Evolutionary conservation across 257 asterid genomes (phyloP).

Genomic region (Fraxinus quadrangulata): DNA sequence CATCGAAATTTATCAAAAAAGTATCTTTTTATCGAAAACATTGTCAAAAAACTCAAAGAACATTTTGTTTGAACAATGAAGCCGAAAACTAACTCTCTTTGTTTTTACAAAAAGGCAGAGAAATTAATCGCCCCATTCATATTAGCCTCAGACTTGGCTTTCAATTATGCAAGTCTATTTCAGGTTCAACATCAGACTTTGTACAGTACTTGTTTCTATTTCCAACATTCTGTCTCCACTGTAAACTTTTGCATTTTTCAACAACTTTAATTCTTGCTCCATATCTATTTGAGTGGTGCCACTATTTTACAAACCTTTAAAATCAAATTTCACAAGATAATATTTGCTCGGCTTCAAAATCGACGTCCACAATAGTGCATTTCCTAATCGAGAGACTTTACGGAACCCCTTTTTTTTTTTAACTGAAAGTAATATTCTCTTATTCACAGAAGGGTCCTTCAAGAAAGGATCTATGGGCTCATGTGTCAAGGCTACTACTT

Average conservation of each 20-base stretch:
- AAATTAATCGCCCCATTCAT: constrained; percentile 5
- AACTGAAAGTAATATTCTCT: not conserved
- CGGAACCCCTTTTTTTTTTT: not conserved
- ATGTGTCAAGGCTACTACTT: too few relatives aligned
- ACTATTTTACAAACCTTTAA: not conserved
- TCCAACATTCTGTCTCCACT: constrained; percentile 56
- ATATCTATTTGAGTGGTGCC: constrained; percentile 20
- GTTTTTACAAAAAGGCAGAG: constrained; percentile 26
- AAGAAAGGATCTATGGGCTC: not conserved
- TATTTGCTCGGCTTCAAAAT: not conserved
- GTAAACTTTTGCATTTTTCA: constrained; percentile 12
- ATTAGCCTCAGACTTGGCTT: constrained; percentile 44
- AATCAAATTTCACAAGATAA: not conserved
- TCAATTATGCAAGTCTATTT: constrained; percentile 39
- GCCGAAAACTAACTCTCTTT: not conserved
- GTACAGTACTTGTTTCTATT: constrained; percentile 32
- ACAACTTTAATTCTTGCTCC: not conserved
- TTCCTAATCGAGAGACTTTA: too few relatives aligned
- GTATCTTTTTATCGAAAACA: too few relatives aligned
- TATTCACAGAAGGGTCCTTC: not conserved
- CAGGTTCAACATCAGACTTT: constrained; percentile 46
- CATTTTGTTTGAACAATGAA: not conserved
- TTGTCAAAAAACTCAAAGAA: not conserved
- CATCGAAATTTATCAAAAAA: too few relatives aligned
- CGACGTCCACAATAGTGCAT: not conserved